Base-by-base conservation (phyloP, 331 rosid species). In the Acacia concinna region DNA sequence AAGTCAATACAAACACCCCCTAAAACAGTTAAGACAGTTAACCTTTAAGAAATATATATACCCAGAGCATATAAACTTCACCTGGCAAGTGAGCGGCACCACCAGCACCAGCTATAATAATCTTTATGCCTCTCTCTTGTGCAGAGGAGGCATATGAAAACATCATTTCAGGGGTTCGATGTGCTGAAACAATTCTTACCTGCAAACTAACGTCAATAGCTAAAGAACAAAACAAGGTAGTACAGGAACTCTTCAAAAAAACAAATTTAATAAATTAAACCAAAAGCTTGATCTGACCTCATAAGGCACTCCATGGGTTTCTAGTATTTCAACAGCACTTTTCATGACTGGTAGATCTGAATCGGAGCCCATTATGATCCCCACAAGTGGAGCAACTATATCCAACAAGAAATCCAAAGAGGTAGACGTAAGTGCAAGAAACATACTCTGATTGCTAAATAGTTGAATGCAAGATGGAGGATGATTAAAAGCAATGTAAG, bases 71-170 rank as follows among this genome's bases (percentile, higher is more conserved):
- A 71, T 66, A 2, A 60, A 84, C 83, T 84, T 12, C 66, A 88
- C 98, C 97, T 64, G 97, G 99, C 87, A 95, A 90, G 87, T 95
- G 97, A 62, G 99, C 97, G 69, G 99, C 97, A 23, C 96, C 97
- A 65, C 97, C 99, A 56, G 97, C 96, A 78, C 99, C 97, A 67
- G 97, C 99, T 87, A 95, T 89, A 73, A 95, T 91, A 85, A 91
- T 87, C 83, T 87, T 80, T 79, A 93, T 84, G 80, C 97, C 99
- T 83, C 88, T 88, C 41, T 82, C 86, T 13, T 43, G 84, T 75
- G 97, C 97, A 76, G 90, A 82, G 10, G 62, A 68, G 41, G 98
- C 97, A 85, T 90, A 95, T 23, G 93, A 84, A 79, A 79, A 84
- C 97, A 95, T 93, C 88, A 88, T 44, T n/a, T 90, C 89, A 4